Conservation (phyloP, 2,329 filamentous ascomycete species). For the Fusarium concolor region DNA sequence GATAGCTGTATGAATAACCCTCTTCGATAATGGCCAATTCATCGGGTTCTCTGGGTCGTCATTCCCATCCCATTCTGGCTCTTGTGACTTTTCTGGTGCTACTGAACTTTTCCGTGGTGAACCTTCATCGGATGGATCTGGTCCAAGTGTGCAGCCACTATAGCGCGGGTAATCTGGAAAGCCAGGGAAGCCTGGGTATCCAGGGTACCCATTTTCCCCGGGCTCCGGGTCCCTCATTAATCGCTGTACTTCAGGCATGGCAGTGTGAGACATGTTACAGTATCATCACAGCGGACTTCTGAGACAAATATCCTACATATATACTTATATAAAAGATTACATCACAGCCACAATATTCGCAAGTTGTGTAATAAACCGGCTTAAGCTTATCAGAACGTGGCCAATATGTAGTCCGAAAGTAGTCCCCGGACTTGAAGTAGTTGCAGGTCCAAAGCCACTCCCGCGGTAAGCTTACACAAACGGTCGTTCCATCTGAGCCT, state of each 20-base stretch:
- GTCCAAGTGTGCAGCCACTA: not conserved
- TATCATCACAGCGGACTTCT: no score
- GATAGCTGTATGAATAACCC: constrained; percentile 5
- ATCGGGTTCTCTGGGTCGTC: constrained; percentile 11
- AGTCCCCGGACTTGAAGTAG: not conserved
- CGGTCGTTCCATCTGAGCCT: no score
- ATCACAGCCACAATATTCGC: not conserved
- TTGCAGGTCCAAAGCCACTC: not conserved
- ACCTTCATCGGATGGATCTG: not conserved
- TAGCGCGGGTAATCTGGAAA: constrained; percentile 5
- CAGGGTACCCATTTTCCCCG: not conserved
- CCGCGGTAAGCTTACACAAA: constrained; percentile 2
- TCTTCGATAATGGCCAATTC: constrained; percentile 20
- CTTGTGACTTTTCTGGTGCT: not conserved
- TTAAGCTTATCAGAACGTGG: not conserved
- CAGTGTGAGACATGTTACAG: not conserved
- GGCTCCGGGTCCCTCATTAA: not conserved
- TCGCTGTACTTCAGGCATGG: not conserved
- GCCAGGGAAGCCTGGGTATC: constrained; percentile 2
- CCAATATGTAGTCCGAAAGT: not conserved
- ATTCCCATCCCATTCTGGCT: constrained; percentile 13
- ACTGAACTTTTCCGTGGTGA: not conserved
- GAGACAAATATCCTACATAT: not conserved
- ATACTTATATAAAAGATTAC: not conserved
- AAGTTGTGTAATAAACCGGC: not conserved